phyloP scores from a whole-genome alignment of 2,329 filamentous ascomycete genomes.

The Escovopsis sp. region DNA sequence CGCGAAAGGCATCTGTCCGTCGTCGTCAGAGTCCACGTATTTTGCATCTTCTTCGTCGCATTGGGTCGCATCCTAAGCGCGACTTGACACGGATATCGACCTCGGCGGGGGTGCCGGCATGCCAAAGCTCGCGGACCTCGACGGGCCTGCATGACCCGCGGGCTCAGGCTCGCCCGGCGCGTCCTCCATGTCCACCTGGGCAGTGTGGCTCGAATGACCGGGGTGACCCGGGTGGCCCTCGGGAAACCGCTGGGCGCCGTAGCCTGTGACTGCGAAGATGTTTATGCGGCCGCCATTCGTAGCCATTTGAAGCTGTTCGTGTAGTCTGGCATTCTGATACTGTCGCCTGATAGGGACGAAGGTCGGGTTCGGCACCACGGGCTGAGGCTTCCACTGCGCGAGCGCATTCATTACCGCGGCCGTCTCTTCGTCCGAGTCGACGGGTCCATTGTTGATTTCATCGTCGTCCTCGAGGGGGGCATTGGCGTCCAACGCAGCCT shows the following conservation, averaged over 20 bases:
- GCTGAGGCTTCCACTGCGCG: constrained; percentile 60
- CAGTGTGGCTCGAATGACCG: too few species aligned
- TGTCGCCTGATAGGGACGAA: constrained; percentile 46
- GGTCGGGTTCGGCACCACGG: constrained; percentile 51
- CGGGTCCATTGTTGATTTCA: constrained; percentile 60
- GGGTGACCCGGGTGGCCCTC: constrained; percentile 28
- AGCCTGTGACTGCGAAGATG: constrained; percentile 46
- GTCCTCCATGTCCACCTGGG: constrained; percentile 32
- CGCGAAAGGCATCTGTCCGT: too few species aligned
- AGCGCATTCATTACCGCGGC: constrained; percentile 75
- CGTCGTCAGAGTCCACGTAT: too few species aligned
- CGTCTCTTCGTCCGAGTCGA: constrained; percentile 92
- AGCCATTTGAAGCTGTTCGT: constrained; percentile 50
- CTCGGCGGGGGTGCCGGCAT: constrained; percentile 25
- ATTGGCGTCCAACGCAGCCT: constrained; percentile 88
- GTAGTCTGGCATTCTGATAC: constrained; percentile 46
- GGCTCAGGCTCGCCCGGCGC: constrained; percentile 38
- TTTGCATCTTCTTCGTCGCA: too few species aligned
- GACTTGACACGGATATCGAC: constrained; percentile 30
- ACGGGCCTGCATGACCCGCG: constrained; percentile 20
- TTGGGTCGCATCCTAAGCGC: constrained; percentile 19
- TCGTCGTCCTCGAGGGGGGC: constrained; percentile 78
- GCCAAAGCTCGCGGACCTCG: constrained; percentile 31
- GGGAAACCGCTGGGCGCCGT: constrained; percentile 37
- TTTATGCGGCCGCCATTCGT: constrained; percentile 51